Conservation (phyloP, 1,284 basidiomycete species). For the Heterobasidion annosum region DNA sequence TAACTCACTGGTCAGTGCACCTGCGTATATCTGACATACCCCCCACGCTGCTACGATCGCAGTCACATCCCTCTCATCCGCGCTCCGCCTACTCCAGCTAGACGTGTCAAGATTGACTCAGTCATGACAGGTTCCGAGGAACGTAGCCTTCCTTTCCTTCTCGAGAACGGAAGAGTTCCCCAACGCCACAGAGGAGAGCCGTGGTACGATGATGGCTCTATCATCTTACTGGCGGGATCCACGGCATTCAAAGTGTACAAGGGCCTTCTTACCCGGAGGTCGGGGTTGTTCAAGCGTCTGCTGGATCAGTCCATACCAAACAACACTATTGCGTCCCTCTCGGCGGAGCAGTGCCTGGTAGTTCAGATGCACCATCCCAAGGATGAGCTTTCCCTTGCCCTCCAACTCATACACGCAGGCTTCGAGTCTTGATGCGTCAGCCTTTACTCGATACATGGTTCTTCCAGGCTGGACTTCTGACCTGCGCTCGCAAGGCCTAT, state of each 20-base stretch:
- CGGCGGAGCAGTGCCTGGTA: neutral
- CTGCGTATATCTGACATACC: no score
- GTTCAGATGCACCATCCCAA: neutral
- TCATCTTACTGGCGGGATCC: neutral
- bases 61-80: no score
- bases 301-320: neutral
- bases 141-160: neutral
- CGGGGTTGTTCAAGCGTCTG: neutral
- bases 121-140: neutral
- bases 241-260: neutral
- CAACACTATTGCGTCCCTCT: neutral
- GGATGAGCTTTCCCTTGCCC: neutral
- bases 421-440: neutral
- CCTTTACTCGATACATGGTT: neutral
- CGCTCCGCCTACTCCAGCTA: no score
- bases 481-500: neutral
- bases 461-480: neutral
- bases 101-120: no score
- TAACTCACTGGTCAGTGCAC: no score
- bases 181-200: neutral
- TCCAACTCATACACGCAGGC: neutral
- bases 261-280: neutral
- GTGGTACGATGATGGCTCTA: constrained; percentile 1
- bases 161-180: neutral
- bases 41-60: no score